A percentile compares a stretch with the other conserved stretches of the same genome.
Evolutionary conservation across 176 grass and related monocot genomes (phyloP).

Genomic region (Hyparrhenia diplandra): DNA sequence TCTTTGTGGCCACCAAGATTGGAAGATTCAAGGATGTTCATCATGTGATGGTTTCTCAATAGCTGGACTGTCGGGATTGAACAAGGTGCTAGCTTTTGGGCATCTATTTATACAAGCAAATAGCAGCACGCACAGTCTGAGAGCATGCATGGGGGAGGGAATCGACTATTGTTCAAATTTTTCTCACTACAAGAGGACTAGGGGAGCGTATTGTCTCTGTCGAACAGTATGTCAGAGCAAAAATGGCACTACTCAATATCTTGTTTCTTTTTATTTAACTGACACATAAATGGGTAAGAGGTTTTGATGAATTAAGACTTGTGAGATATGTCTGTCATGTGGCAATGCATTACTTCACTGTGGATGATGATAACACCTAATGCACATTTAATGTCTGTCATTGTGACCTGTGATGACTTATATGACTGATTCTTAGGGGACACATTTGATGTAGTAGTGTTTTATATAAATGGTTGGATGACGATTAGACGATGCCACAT

Average conservation of each 20-base stretch:
- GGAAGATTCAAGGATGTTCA: conserved; percentile 20
- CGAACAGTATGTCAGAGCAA: background rate
- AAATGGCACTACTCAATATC: background rate
- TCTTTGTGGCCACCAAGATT: background rate
- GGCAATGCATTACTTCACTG: background rate
- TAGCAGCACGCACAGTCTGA: background rate
- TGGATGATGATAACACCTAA: too few relatives aligned
- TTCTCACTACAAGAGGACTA: background rate
- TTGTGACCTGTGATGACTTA: too few relatives aligned
- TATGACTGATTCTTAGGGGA: too few relatives aligned
- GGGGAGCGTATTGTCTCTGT: background rate
- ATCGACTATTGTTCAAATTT: background rate
- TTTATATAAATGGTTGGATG: too few relatives aligned
- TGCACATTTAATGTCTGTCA: too few relatives aligned
- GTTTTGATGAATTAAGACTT: background rate
- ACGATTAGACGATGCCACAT: too few relatives aligned
- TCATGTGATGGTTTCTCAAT: background rate
- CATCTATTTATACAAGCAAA: conserved; percentile 20
- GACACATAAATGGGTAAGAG: background rate
- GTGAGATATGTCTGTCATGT: background rate
- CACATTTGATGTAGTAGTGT: too few relatives aligned
- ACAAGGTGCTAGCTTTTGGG: background rate
- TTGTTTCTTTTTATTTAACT: background rate
- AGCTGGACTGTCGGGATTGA: background rate
- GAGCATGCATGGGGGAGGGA: background rate